These are phyloP conservation scores for Paecilomyces formosus DNA, from an alignment of 2,329 filamentous ascomycete species.

Conservation along the genomic window DNA sequence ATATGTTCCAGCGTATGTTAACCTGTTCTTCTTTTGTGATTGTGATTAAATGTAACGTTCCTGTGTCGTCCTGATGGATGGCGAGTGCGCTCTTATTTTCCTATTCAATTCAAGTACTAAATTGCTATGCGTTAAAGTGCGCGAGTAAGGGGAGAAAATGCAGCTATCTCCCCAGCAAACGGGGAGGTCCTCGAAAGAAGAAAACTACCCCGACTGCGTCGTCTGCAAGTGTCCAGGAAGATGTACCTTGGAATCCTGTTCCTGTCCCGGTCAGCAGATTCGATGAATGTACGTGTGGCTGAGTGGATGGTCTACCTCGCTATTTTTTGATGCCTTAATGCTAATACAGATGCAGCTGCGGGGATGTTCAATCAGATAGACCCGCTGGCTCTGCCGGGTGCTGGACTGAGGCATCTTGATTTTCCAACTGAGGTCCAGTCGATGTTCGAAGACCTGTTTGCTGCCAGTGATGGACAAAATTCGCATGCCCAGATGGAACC, in stretches of 20 bases:
- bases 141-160: conserved; percentile 32
- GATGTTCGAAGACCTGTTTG: conserved; percentile 31
- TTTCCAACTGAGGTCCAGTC: conserved; percentile 28
- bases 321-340: background rate
- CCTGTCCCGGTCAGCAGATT: conserved; percentile 18
- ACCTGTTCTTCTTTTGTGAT: conserved; percentile 1
- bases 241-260: conserved; percentile 13
- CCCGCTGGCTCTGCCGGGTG: conserved; percentile 31
- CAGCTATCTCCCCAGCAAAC: conserved; percentile 36
- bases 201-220: conserved; percentile 21
- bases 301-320: background rate
- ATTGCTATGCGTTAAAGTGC: conserved; percentile 18
- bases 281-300: conserved; percentile 22
- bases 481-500: conserved; percentile 20
- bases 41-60: background rate
- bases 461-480: conserved; percentile 14
- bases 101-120: conserved; percentile 5
- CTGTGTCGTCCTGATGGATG: background rate
- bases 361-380: conserved; percentile 35
- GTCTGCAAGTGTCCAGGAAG: conserved; percentile 12
- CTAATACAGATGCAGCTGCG: conserved; percentile 19
- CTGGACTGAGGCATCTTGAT: conserved; percentile 33
- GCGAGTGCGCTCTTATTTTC: background rate
- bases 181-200: conserved; percentile 37
- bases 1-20: conserved; percentile 35